Base-by-base conservation (phyloP, 208 protist species). In the Trypanosomatidae sp. region DNA sequence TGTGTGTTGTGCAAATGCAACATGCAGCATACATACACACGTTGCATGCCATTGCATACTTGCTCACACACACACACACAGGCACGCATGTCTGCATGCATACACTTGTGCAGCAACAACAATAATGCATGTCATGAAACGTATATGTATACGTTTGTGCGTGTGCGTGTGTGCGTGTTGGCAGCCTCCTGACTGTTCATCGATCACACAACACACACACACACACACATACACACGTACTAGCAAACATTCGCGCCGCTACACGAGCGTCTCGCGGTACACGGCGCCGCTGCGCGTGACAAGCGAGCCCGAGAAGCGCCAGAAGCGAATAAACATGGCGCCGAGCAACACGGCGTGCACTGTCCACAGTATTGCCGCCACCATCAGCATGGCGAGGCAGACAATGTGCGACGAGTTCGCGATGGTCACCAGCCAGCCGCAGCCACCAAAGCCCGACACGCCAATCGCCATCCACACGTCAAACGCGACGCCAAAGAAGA, bases 391-490 rank as follows among this genome's bases (percentile, higher is more conserved):
- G 28, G 69, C 62, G 25, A 85, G 74, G 28, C 28, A 13, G 8
- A 55, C 38, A 0, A 43, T 20, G 6, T 45, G 28, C 0, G 19
- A 4, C 2, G 30, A 50, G 24, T 25, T 5, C 7, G 41, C 27
- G 30, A 91, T 40, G n/a, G 67, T 48, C 20, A 83, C 66, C 11
- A 91, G 57, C 63, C 66, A 91, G 13, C 82, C 82, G 43, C 72
- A 82, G 3, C 73, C 82, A 23, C 82, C 82, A 52, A 85, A 73
- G 26, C 63, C 63, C 15, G 48, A 33, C 7, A 87, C 47, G 37
- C 82, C 82, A 21, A 91, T 45, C 2, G 74, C 71, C 82, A 91
- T 91, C 74, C 76, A 91, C 18, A 48, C 71, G 41, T 87, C 77
- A 49, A 85, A 91, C 5, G 32, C 32, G 22, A 85, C 16, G 27